phyloP scores from a whole-genome alignment of 176 grass and related monocot species.

The Musa itinerans region DNA sequence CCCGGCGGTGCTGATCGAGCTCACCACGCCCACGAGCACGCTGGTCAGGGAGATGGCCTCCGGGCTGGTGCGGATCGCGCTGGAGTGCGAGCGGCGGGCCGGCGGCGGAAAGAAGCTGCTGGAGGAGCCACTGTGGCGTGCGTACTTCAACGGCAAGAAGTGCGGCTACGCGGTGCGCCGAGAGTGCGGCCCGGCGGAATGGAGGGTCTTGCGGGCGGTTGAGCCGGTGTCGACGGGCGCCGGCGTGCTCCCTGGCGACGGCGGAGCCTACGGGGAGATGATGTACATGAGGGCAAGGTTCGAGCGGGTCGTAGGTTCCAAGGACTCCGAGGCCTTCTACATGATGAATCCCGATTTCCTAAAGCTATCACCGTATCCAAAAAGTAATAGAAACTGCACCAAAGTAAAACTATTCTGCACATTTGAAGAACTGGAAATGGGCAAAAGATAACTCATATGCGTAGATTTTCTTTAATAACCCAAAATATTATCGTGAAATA shows the following conservation, averaged over 20 bases:
- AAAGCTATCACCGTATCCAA: no score
- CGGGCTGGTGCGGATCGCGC: conserved; percentile 76
- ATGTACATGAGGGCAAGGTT: conserved; percentile 98
- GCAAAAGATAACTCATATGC: no score
- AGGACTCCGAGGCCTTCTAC: conserved; percentile 95
- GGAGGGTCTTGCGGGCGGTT: conserved; percentile 51
- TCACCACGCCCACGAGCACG: conserved; percentile 58
- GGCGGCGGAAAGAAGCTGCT: conserved; percentile 26
- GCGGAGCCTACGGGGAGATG: conserved; percentile 60
- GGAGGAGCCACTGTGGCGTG: conserved; percentile 73
- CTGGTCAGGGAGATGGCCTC: conserved; percentile 97
- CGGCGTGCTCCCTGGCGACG: conserved; percentile 52
- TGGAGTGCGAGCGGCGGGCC: conserved; percentile 53
- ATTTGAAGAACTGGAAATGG: no score
- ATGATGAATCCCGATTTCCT: conserved; percentile 76
- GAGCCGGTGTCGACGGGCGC: conserved; percentile 74
- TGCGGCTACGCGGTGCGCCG: conserved; percentile 67
- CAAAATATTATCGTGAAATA: no score
- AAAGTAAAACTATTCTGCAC: no score
- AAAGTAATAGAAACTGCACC: no score
- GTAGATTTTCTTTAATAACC: no score
- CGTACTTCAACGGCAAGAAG: conserved; percentile 88
- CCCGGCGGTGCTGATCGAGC: conserved; percentile 73
- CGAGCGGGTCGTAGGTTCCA: conserved; percentile 81
- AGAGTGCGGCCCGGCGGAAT: conserved; percentile 69